Evolutionary conservation across 2,329 filamentous ascomycete species (phyloP), one percentile per base, ranked within the genome.

Genomic region (Madurella fahalii): DNA sequence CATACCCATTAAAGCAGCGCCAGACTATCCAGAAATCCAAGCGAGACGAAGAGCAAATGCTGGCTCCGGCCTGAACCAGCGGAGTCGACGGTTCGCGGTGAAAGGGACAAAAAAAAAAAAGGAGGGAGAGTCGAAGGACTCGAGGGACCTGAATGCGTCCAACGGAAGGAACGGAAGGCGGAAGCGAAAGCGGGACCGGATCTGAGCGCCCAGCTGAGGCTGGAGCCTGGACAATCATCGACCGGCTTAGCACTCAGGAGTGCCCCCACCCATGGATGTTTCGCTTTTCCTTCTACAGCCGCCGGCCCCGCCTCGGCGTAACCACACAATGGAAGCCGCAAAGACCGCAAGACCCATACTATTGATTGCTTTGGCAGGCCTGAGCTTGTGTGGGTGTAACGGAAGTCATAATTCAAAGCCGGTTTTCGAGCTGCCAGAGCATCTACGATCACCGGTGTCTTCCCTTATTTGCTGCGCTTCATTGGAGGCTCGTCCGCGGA

Each of bases 1-100:
- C 58, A 13, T 52, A 62, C 60, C 58, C 58, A 62, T 62, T 58
- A 57, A 53, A 60, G 54, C 50, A 57, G 52, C 49, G 52, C 55
- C 56, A 40, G 50, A 55, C 47, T 55, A 56, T 56, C 52, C 54
- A 53, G 47, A 56, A 58, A 59, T 53, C 52, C 48, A 49, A 30
- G 40, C 52, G 48, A 57, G 51, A 53, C 25, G 47, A 60, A 60
- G 40, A 54, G 39, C 47, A 43, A 25, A 51, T 41, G 30, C 49
- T 50, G 40, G 54, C 53, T 58, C 56, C 57, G 52, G 47, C 59
- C 61, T 58, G 50, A 58, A 57, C 57, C 57, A 58, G 58, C 57
- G 57, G 54, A 46, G 45, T 46, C 43, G 49, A 54, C 50, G 56
- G 55, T 56, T 58, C 51, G 50, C 20, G 56, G 44, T 30, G 20